A percentile compares a stretch with the other conserved stretches of the same genome.
phyloP scores from a whole-genome alignment of 495 filamentous ascomycete genomes.

The Talaromyces liani region DNA sequence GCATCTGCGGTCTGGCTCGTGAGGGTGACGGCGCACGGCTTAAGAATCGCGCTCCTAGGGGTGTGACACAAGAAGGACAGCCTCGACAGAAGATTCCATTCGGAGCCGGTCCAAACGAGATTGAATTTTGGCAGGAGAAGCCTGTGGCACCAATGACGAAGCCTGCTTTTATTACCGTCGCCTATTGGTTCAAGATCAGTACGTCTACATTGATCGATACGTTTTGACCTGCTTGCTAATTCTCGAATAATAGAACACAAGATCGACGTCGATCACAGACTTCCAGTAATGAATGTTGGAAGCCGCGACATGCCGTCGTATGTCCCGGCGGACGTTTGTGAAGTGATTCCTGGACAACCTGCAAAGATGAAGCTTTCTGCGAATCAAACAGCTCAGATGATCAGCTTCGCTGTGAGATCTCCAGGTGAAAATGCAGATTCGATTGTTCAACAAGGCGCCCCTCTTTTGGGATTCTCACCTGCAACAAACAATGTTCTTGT shows the following conservation, averaged over 20 bases:
- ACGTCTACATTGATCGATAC: slow-evolving; percentile 12
- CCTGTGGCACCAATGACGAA: background rate
- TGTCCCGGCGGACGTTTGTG: slow-evolving; percentile 54
- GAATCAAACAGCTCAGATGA: slow-evolving; percentile 51
- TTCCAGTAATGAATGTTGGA: slow-evolving; percentile 66
- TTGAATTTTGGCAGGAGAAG: slow-evolving; percentile 35
- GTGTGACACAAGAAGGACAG: background rate
- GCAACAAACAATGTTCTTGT: slow-evolving; percentile 22
- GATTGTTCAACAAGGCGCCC: slow-evolving; percentile 45
- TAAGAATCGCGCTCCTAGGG: background rate
- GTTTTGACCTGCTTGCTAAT: background rate
- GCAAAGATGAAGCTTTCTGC: slow-evolving; percentile 41
- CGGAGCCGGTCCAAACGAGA: slow-evolving; percentile 36
- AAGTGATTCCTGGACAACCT: slow-evolving; percentile 54
- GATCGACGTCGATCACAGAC: slow-evolving; percentile 31
- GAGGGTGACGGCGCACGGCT: slow-evolving; percentile 25
- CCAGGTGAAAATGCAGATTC: slow-evolving; percentile 56
- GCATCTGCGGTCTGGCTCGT: slow-evolving; percentile 39
- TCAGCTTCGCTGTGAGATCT: slow-evolving; percentile 54
- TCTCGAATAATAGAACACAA: slow-evolving; percentile 1
- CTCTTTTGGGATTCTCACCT: slow-evolving; percentile 33
- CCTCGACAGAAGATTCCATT: background rate
- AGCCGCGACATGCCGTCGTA: slow-evolving; percentile 44
- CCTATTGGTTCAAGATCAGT: slow-evolving; percentile 43
- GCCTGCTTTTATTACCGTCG: slow-evolving; percentile 38